Evolutionary conservation across 495 filamentous ascomycete genomes (phyloP), one percentile per base, ranked within the genome.

Genomic region (Chaetomidium leptoderma): DNA sequence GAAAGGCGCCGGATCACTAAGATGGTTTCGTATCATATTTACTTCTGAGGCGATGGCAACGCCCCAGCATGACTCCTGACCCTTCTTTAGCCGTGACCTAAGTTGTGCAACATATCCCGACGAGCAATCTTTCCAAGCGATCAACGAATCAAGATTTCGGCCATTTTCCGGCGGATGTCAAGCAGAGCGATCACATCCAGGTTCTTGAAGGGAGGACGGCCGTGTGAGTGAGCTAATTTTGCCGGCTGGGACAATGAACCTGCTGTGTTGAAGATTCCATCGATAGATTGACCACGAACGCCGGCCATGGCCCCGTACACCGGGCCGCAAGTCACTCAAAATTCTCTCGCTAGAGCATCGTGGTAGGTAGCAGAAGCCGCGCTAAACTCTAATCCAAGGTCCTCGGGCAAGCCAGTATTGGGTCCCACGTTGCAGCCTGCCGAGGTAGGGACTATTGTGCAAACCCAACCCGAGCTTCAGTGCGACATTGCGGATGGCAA

Each of bases 361-460:
- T 50, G 43, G 27, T 17, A 50, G 27, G 36, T 19, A 35, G 11
- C 48, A 37, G 8, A 21, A 24, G 26, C 29, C 19, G 43, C 32
- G 33, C 27, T 43, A 50, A 55, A 50, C 33, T 29, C 35, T 26
- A 7, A 24, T 55, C 39, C 37, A 16, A 24, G 43, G n/a, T 26
- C 2, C 13, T 26, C 45, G 43, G 19, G 17, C 7, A 13, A 40
- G 27, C 26, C 49, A 26, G 23, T n/a, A 21, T 21, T 29, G 19
- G 6, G 5, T 24, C 39, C 8, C 17, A 24, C 17, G n/a, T 43
- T 42, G 33, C 36, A 24, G 26, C 2, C 10, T 27, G 9, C 39
- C 42, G 6, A 33, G 42, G 26, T 30, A 26, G 30, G 6, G 36
- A 27, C 36, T 26, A 50, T 59, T 2, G 42, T 42, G 49, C 50